Base-by-base conservation (phyloP, 2,329 filamentous ascomycete genomes). In the Balansia obtecta region DNA sequence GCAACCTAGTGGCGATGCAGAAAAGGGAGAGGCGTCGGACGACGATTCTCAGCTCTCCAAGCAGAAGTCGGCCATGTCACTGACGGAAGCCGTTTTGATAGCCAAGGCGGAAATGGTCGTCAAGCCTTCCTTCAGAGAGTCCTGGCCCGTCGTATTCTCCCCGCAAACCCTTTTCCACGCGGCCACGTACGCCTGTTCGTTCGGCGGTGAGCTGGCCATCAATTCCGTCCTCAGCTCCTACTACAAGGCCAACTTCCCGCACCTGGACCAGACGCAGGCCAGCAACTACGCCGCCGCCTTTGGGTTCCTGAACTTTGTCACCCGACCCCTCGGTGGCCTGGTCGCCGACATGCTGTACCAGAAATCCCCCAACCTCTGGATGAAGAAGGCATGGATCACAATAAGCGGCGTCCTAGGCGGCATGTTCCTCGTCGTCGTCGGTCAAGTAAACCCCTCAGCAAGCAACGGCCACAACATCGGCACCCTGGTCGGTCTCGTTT, bases 401-500 rank as follows among this genome's bases (percentile, higher is more conserved):
- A 39, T 52, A 4, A 65, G 74, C 82, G 86, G 85, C 2, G 66
- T 81, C 1, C 59, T 78, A 46, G 77, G 76, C 20, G 83, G 87
- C 56, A 71, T 71, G 6, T 50, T 83, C 27, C 69, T 77, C 18
- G 75, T 90, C 51, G 64, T 82, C 53, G 73, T 83, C 59, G 86
- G 84, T 20, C 69, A 73, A 1, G 72, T 80, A 60, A 70, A 93
- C 63, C 76, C 86, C 0, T 75, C 81, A 27, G 61, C 75, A 22
- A 65, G 83, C 45, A 61, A 59, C 45, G 61, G 60, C 15, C 50
- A 54, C 40, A 54, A 44, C 40, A 58, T 66, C 13, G 67, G 74
- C 7, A 80, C 78, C 2, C 83, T 94, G 74, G 82, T 93, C 50
- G 87, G 86, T 1, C 79, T 95, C 6, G 71, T 94, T 9, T 82